These are phyloP conservation scores for Fusarium beomiforme DNA, from an alignment of 2,329 filamentous ascomycete species.

Conservation along the genomic window DNA sequence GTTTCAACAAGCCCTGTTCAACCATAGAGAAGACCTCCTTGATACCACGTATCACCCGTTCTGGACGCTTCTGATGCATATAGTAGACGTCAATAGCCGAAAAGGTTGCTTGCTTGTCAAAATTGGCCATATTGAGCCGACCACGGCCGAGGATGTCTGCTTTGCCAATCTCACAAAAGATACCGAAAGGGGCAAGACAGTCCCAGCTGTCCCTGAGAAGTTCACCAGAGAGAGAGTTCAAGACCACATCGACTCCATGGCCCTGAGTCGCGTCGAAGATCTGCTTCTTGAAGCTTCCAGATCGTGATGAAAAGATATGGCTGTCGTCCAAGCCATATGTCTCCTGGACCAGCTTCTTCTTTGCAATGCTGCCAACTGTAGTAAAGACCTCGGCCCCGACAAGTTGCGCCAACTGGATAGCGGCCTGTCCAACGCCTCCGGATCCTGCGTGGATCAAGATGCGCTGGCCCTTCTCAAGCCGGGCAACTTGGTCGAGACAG, in stretches of 20 bases:
- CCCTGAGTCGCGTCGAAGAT: neutral
- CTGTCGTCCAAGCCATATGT: neutral
- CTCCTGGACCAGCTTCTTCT: neutral
- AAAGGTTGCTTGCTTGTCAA: conserved; percentile 1
- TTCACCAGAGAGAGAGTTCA: neutral
- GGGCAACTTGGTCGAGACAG: too few species aligned
- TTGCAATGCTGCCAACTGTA: neutral
- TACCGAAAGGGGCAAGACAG: neutral
- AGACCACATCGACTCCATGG: neutral
- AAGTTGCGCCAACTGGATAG: neutral
- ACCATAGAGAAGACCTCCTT: neutral
- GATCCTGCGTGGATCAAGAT: conserved; percentile 1
- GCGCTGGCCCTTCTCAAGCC: neutral
- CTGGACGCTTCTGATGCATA: neutral
- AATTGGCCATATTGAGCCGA: neutral
- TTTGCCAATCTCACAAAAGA: neutral
- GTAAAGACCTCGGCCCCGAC: neutral
- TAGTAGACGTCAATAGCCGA: neutral
- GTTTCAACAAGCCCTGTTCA: too few species aligned
- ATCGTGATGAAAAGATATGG: neutral
- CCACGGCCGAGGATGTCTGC: neutral
- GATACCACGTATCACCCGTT: neutral
- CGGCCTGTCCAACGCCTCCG: neutral
- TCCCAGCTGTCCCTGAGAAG: conserved; percentile 2
- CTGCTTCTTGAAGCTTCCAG: neutral